Evolutionary conservation across 1,284 basidiomycete genomes (phyloP), one percentile per base, ranked within the genome.

Genomic region (Naganishia sp.): DNA sequence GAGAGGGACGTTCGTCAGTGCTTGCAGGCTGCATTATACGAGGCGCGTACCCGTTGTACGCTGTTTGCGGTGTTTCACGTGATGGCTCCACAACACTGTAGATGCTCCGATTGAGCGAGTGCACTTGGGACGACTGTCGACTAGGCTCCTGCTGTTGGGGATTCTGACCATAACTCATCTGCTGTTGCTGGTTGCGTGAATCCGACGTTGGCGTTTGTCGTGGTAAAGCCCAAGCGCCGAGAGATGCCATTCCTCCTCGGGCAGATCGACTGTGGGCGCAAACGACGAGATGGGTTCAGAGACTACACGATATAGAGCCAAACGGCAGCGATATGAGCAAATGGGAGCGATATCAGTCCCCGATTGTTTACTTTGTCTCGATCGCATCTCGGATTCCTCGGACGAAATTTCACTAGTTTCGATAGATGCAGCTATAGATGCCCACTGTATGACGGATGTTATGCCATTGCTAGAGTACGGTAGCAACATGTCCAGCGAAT

Each of bases 321-420:
- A 39, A 39, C 36, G 11, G 36, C 36, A 39, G 36, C 36, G 36
- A 9, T 48, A 48, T 18, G 23, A 23, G 18, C 45, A n/a, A 15
- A n/a, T 23, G 49, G 23, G 21, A 53, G 11, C 21, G 25, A 28
- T 25, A 28, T 13, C 25, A 25, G 13, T 6, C 16, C n/a, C 50
- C 36, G 39, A 2, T 21, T 61, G 59, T 61, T 61, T 61, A 61
- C 59, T 61, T 61, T 61, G 59, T 61, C 18, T 49, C 48, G 48
- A 49, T 21, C 21, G 21, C 21, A 49, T n/a, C 11, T 25, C 16
- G 21, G 45, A 57, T 43, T 45, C 57, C 39, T 25, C 15, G 33
- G 53, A 9, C 49, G 28, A 61, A 61, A 52, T 61, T 61, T 52
- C 25, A 42, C n/a, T 15, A 44, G 36, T 46, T 15, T 46, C 45